Evolutionary conservation across 805 yeast genomes (phyloP), one percentile per base, ranked within the genome.

Genomic region (Candida sphagnicola): DNA sequence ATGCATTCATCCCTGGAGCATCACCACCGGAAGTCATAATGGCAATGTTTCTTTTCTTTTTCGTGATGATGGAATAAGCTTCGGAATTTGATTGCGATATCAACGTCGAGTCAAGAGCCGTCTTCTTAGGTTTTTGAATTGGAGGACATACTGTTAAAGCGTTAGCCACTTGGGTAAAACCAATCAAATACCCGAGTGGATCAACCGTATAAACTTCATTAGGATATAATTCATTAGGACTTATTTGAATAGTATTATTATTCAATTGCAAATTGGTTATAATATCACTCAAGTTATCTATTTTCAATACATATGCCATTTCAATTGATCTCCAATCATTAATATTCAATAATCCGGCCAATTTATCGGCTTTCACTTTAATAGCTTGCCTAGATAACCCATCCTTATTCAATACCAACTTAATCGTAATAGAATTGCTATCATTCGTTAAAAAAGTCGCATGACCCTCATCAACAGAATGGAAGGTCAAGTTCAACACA

Each of bases 1-100:
- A 86, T 4, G 97, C 91, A 63, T 89, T 88, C 99, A 93, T 93
- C 54, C 99, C 99, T 21, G 95, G 99, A 38, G 98, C 85, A 59
- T 93, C 99, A 64, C 99, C 99, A 51, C 99, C 99, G 1, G 96
- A 87, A 4, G 98, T 93, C 91, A 93, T 89, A 36, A 93, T 93
- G 4, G 95, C 99, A 47, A 93, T 86, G 49, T 80, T 78, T 62
- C 79, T 67, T 51, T 64, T 50, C 17, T 36, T 47, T n/a, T 34
- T 31, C 19, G 28, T 19, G 46, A 31, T 56, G 54, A 29, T 39
- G 47, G 32, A 50, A 49, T n/a, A 70, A 65, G 37, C 5, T 23
- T 15, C 18, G 5, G 42, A 35, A 2, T 18, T 33, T 2, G 43
- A 24, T 35, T 29, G 28, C 10, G 46, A 37, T 43, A 34, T 48